These are phyloP conservation scores for Podospora sp. DNA, from an alignment of 495 filamentous ascomycete species.

Conservation along the genomic window DNA sequence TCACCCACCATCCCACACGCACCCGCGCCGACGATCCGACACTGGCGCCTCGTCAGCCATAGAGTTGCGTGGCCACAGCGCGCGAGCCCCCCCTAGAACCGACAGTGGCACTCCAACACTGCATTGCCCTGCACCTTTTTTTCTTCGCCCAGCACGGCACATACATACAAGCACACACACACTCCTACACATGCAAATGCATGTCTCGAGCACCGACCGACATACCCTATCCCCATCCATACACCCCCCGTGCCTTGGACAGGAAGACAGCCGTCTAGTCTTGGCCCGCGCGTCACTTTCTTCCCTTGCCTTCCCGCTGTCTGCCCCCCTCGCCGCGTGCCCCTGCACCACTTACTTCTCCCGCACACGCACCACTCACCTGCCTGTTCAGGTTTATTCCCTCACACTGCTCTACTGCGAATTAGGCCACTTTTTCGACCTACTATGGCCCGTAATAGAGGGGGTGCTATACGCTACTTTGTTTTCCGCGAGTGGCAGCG, in stretches of 20 bases:
- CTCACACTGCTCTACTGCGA: neutral
- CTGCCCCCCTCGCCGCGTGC: neutral
- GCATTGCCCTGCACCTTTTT: neutral
- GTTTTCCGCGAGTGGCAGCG: no score
- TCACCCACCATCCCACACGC: neutral
- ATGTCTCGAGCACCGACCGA: slow-evolving; percentile 3
- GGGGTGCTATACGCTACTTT: neutral
- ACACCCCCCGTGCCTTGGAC: neutral
- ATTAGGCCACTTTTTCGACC: no score
- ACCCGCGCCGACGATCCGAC: neutral
- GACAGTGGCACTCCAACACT: neutral
- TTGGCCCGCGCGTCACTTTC: neutral
- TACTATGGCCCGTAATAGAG: no score
- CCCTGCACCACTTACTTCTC: neutral
- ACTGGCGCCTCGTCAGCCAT: neutral
- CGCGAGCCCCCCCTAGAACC: neutral
- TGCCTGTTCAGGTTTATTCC: neutral
- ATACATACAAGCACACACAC: neutral
- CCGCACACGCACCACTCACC: neutral
- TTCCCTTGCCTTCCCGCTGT: neutral
- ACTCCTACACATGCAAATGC: neutral
- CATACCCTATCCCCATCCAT: neutral
- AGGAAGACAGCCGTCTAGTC: no score
- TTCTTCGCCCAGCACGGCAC: neutral
- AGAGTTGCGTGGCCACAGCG: neutral